Base-by-base conservation (phyloP, 371 early-diverging fungal genomes). In the Mortierella sp. region DNA sequence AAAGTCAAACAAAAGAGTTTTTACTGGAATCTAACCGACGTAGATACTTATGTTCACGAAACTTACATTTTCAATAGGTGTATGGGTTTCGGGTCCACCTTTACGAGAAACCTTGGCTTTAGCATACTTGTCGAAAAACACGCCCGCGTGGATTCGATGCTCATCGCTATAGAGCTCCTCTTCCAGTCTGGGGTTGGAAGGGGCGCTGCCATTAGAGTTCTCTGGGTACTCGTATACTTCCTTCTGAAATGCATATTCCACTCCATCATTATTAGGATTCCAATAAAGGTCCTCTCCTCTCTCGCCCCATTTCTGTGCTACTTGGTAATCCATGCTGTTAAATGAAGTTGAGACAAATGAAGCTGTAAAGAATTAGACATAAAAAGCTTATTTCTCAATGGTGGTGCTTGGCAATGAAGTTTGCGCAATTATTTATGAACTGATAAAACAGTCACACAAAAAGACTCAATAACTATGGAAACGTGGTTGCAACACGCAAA, bases 211-310 rank as follows among this genome's bases (percentile, higher is more conserved):
- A 7, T 68, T 68, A 22, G 68, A 38, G 32, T 63, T 74, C 24
- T 66, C 45, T 9, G 45, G n/a, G 75, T 75, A 80, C 63, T 80
- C 75, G 41, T 80, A 80, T 0, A 69, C 66, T 0, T 59, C 66
- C 19, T 64, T 68, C 21, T 74, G 70, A 32, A 63, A 74, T 33
- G 70, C 72, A 72, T 72, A 78, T 19, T 48, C 60, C 65, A 59
- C 61, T 15, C 41, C 63, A 33, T 72, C 66, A 43, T 66, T 40
- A 38, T 32, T 55, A 21, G 22, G 63, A 9, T 21, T 28, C 52
- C 28, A 33, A 40, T 10, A 53, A 16, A 15, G 11, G n/a, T 63
- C 63, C 10, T 24, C 24, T 9, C 11, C 41, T 55, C 58, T 50
- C 21, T 55, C 64, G 24, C 65, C 69, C 69, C 65, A 65, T 24